Conservation (phyloP, 306 rosid genomes). For the Oemleria cerasiformis region DNA sequence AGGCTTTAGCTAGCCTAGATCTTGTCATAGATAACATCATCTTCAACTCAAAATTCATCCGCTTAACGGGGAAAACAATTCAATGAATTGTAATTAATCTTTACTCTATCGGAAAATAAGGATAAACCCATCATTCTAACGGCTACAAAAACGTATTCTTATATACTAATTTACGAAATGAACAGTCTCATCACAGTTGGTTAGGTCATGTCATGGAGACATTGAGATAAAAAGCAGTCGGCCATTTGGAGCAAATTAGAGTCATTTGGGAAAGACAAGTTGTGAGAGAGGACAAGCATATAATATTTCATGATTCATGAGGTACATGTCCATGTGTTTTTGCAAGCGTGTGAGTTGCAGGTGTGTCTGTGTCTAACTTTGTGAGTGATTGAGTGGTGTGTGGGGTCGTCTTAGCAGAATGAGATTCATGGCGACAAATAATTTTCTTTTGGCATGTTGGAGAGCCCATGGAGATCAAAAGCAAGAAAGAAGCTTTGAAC, state of each 20-base stretch:
- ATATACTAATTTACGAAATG: not conserved
- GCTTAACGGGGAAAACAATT: not conserved
- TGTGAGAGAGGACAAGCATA: conserved; percentile 1
- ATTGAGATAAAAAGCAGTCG: conserved; percentile 8
- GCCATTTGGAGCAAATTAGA: conserved; percentile 1
- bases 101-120: not conserved
- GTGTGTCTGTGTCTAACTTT: conserved; percentile 24
- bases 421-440: conserved; percentile 58
- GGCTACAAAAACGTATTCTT: not conserved
- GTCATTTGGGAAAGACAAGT: conserved; percentile 19
- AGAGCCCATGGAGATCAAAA: conserved; percentile 53
- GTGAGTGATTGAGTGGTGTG: conserved; percentile 57
- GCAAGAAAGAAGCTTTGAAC: conserved; percentile 42
- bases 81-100: not conserved
- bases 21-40: conserved; percentile 8
- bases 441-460: conserved; percentile 61
- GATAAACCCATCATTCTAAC: not conserved
- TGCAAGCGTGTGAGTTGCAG: conserved; percentile 7
- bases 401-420: conserved; percentile 55
- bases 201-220: not conserved
- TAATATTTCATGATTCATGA: conserved; percentile 3
- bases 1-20: not conserved
- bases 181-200: not conserved
- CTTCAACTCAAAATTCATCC: conserved; percentile 9
- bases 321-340: conserved; percentile 11